Conservation (phyloP, 768 basidiomycete species). For the Dentipellis fragilis region DNA sequence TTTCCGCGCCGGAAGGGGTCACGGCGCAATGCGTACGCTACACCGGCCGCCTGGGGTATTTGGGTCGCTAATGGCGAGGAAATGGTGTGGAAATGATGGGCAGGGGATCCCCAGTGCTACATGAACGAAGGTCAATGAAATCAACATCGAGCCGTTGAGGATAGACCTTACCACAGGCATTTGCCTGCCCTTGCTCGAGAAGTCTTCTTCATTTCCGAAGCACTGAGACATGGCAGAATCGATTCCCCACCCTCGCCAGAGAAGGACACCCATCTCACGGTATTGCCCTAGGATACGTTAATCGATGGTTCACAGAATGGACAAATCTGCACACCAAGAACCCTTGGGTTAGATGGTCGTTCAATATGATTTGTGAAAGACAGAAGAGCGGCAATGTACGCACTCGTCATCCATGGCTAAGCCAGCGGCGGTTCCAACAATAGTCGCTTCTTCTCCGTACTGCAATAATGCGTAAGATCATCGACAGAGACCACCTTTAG, state of each 20-base stretch:
- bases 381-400: conserved; percentile 17
- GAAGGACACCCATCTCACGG: conserved; percentile 82
- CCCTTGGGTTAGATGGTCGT: conserved; percentile 29
- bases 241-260: conserved; percentile 78
- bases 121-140: not conserved
- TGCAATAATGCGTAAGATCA: conserved; percentile 20
- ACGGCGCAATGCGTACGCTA: conserved; percentile 80
- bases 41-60: conserved; percentile 91
- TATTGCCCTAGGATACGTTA: conserved; percentile 59
- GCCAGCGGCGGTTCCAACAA: conserved; percentile 84
- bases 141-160: not conserved
- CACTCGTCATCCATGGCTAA: conserved; percentile 79
- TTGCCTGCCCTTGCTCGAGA: conserved; percentile 74
- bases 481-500: not conserved
- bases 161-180: conserved; percentile 73
- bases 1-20: conserved; percentile 56
- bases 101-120: conserved; percentile 77
- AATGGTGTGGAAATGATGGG: conserved; percentile 87
- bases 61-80: conserved; percentile 92
- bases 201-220: conserved; percentile 79
- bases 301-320: not conserved
- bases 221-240: conserved; percentile 86
- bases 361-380: not conserved
- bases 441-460: conserved; percentile 87
- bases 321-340: conserved; percentile 45